Base-by-base conservation (phyloP, 1,284 basidiomycete genomes). In the Gymnopus androsaceus region DNA sequence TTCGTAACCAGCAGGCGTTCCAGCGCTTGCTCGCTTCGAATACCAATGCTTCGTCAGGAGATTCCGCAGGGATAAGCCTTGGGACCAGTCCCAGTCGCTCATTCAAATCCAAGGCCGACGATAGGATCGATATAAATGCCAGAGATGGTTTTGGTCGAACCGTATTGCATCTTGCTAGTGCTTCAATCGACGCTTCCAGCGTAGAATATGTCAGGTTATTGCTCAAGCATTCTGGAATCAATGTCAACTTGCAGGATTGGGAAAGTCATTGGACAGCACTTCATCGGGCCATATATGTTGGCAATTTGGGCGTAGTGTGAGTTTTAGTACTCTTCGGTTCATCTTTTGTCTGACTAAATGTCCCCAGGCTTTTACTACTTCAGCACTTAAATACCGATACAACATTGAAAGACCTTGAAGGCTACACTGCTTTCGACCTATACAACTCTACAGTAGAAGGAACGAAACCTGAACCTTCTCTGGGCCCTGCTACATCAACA, bases 211-310 rank as follows among this genome's bases (percentile, higher is more conserved):
- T 95, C 49, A 79, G 85, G 48, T 77, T 91, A 49, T 76, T 98
- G n/a, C 79, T 98, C 49, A 81, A 84, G 9, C 88, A 94, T 63
- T 87, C 92, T 1, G 74, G 75, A 25, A 77, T 95, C 67, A 88
- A 92, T 59, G 83, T 95, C 67, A 99, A 99, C 63, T 61, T 91
- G 6, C 75, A 80, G 56, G 96, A 99, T 70, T 71, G 70, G 54
- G 95, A 97, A 77, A 92, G 83, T 59, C 88, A 90, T 55, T 98
- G 95, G 88, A 97, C 95, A 0, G 83, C 96, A 2, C 77, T 99
- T 19, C 97, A 99, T 68, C 80, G 94, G 46, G 94, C 95, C 1
- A 73, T 98, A 57, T 99, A 97, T 69, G 73, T 78, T 28, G 95
- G 93, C 3, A 96, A 99, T 68, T 67, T 98, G 15, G 77, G 85